A percentile compares a stretch with the other conserved stretches of the same genome.
phyloP scores from a whole-genome alignment of 176 grass and related monocot species.

The Triticum urartu region DNA sequence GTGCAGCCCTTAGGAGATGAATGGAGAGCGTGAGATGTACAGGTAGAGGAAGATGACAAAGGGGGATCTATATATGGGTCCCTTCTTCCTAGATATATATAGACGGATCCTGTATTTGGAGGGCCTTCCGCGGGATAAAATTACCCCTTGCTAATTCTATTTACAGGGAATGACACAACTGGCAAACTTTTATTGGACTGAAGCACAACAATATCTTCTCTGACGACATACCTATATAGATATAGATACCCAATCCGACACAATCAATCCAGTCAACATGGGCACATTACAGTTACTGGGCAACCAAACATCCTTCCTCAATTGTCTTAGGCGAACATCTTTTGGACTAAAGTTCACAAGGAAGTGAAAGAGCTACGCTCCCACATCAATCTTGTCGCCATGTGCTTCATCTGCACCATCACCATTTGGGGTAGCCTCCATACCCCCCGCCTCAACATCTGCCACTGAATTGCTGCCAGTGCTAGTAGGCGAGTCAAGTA shows the following conservation, averaged over 20 bases:
- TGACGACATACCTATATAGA: background rate
- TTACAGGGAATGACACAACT: no score
- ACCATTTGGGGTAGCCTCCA: background rate
- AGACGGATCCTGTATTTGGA: no score
- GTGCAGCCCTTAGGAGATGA: no score
- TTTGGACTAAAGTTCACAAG: background rate
- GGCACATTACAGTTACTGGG: background rate
- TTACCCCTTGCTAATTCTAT: no score
- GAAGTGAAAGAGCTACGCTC: background rate
- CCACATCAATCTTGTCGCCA: constrained; percentile 32
- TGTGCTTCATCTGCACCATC: constrained; percentile 25
- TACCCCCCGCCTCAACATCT: constrained; percentile 25
- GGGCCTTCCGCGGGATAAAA: no score
- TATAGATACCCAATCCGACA: background rate
- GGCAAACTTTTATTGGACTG: no score
- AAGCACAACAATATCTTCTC: background rate
- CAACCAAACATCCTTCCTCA: background rate
- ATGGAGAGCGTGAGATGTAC: no score
- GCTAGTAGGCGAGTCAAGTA: background rate
- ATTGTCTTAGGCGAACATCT: background rate
- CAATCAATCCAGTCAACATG: background rate
- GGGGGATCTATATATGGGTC: no score
- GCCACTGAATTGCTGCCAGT: constrained; percentile 26
- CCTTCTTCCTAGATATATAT: no score
- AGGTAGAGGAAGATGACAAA: no score